Evolutionary conservation across 1,139 yeast species (phyloP), one percentile per base, ranked within the genome.

Genomic region (Yamadazyma membranifaciens): DNA sequence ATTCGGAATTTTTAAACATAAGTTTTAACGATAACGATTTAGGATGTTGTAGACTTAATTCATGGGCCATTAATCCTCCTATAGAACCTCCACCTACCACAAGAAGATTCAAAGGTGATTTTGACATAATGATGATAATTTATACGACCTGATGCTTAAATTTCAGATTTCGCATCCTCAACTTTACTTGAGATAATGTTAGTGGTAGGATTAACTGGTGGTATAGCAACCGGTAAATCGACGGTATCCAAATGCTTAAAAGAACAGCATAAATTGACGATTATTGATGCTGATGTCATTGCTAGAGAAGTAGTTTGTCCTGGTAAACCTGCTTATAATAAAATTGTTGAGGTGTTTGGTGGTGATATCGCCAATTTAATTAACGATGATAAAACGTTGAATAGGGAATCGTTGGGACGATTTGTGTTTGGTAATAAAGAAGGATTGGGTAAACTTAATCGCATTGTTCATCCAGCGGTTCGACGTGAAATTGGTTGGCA

Each of bases 171-270:
- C 24, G 24, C 24, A 20, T 20, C 24, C 24, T 20, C 24, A 20
- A n/a, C n/a, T n/a, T n/a, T n/a, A n/a, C n/a, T n/a, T n/a, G n/a
- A n/a, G n/a, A n/a, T 14, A 12, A 92, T 92, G 98, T 76, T 92
- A 40, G 76, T 92, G 28, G 77, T 94, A 9, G 99, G 99, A 1
- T 74, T 92, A 20, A 92, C 98, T 0, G 99, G 99, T 1, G 97
- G 97, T 1, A 92, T 92, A 39, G 96, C 97, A 9, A 78, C 94
- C 4, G 99, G 99, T 1, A 94, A 94, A 58, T 85, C 96, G 11
- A 91, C 98, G 0, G 98, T 88, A 0, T 87, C 97, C 0, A 59
- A 65, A 13, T 62, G 75, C 24, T 65, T 92, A 9, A 48, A 60
- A 6, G 75, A 78, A 11, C 65, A 78, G 17, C 74, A 83, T 50